Percentiles rank a stretch among this genome's conserved stretches.
Conservation (phyloP, 1,139 yeast genomes). For the Trichomonascaceae sp. region DNA sequence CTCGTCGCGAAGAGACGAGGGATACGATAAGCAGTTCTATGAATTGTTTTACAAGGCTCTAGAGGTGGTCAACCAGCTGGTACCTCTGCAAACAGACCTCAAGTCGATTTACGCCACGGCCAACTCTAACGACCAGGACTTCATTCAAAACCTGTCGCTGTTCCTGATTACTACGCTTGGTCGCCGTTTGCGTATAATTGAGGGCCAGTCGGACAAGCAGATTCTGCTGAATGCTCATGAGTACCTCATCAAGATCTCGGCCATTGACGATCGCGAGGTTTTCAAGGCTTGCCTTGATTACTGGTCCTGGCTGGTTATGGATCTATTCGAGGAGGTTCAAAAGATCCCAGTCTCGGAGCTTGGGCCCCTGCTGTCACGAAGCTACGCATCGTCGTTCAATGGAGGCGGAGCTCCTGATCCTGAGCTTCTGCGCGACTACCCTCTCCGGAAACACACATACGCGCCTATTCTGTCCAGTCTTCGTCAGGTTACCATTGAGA, state of each 20-base stretch:
- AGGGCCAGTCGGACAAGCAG: slow-evolving; percentile 46
- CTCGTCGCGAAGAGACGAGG: slow-evolving; percentile 23
- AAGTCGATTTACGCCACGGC: slow-evolving; percentile 64
- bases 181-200: slow-evolving; percentile 65
- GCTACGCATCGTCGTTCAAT: slow-evolving; percentile 23
- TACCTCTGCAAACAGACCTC: slow-evolving; percentile 68
- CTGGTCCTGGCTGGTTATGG: slow-evolving; percentile 76
- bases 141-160: slow-evolving; percentile 90
- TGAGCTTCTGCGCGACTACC: slow-evolving; percentile 55
- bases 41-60: slow-evolving; percentile 61
- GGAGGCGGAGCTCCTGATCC: slow-evolving; percentile 81
- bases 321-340: slow-evolving; percentile 76
- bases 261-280: slow-evolving; percentile 89
- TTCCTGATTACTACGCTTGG: slow-evolving; percentile 75
- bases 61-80: slow-evolving; percentile 54
- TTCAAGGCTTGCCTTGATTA: slow-evolving; percentile 92
- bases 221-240: slow-evolving; percentile 59
- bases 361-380: slow-evolving; percentile 63
- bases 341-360: slow-evolving; percentile 58
- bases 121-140: slow-evolving; percentile 76
- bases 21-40: slow-evolving; percentile 55
- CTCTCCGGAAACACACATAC: slow-evolving; percentile 78
- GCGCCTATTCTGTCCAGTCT: slow-evolving; percentile 62
- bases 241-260: slow-evolving; percentile 73
- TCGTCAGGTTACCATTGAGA: slow-evolving; percentile 83